These are phyloP conservation scores for Cryptococcus wingfieldii DNA, from an alignment of 1,284 basidiomycete genomes.

Conservation along the genomic window DNA sequence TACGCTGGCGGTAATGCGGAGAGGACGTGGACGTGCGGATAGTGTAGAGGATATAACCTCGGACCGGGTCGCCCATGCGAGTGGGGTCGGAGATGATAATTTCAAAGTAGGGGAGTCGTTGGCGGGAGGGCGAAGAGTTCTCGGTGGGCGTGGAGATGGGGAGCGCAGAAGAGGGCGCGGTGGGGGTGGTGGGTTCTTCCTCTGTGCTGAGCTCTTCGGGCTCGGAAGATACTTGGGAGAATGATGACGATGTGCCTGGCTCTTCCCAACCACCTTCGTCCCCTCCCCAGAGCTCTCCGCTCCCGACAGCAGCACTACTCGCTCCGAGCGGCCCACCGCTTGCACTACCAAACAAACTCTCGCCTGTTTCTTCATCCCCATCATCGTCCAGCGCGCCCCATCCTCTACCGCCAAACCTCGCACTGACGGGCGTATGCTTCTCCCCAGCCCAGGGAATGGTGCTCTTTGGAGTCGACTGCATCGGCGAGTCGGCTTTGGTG, in stretches of 20 bases:
- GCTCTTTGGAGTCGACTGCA: too few species aligned
- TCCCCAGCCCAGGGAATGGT: background rate
- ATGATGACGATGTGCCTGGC: slow-evolving; percentile 4
- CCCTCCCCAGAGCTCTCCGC: slow-evolving; percentile 12
- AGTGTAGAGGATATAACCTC: slow-evolving; percentile 90
- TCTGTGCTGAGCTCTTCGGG: background rate
- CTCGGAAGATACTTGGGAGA: background rate
- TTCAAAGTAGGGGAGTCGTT: slow-evolving; percentile 52
- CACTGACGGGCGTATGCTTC: slow-evolving; percentile 5
- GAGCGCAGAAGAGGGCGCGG: background rate
- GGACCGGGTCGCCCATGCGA: slow-evolving; percentile 85
- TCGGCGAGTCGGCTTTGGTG: background rate
- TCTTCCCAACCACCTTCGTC: slow-evolving; percentile 30
- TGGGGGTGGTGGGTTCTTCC: background rate
- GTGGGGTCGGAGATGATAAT: slow-evolving; percentile 90
- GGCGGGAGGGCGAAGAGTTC: slow-evolving; percentile 59
- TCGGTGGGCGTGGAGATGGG: slow-evolving; percentile 15
- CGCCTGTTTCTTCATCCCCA: slow-evolving; percentile 8
- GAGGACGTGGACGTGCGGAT: slow-evolving; percentile 86
- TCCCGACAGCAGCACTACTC: background rate
- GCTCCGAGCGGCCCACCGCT: slow-evolving; percentile 1
- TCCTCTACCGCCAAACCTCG: slow-evolving; percentile 32
- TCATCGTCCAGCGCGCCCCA: slow-evolving; percentile 37
- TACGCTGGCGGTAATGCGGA: slow-evolving; percentile 69
- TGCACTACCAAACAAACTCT: slow-evolving; percentile 30